Conservation (phyloP, 108 stramenopile genomes). For the Cylindrotheca fusiformis region DNA sequence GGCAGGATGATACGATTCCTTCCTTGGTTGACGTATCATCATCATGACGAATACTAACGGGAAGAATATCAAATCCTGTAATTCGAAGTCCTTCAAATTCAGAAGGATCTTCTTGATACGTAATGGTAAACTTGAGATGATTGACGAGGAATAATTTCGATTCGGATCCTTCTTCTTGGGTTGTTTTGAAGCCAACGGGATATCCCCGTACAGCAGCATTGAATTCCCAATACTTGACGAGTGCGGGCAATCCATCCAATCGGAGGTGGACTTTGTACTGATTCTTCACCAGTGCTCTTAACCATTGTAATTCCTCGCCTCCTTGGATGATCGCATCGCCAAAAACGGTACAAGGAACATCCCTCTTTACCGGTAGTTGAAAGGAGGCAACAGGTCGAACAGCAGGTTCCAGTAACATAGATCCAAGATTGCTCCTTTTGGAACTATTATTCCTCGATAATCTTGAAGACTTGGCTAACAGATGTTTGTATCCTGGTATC, state of each 20-base stretch:
- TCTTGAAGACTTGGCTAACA: conserved; percentile 23
- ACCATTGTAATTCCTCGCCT: conserved; percentile 59
- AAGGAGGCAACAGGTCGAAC: conserved; percentile 66
- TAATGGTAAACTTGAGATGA: conserved; percentile 88
- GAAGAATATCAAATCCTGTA: conserved; percentile 91
- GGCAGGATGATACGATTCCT: conserved; percentile 21
- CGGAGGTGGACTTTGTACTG: conserved; percentile 94
- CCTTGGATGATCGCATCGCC: conserved; percentile 53
- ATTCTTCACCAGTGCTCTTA: conserved; percentile 81
- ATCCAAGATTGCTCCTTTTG: conserved; percentile 64
- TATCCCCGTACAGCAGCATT: conserved; percentile 81
- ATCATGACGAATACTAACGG: conserved; percentile 85
- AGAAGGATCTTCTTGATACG: conserved; percentile 66
- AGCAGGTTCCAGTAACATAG: conserved; percentile 66
- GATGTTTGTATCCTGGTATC: conserved; percentile 86
- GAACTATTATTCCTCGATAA: conserved; percentile 11
- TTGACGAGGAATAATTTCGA: conserved; percentile 79
- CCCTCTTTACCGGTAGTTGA: conserved; percentile 38
- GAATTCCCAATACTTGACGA: conserved; percentile 69
- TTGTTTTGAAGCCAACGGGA: conserved; percentile 81
- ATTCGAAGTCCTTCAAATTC: conserved; percentile 80
- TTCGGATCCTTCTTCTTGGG: conserved; percentile 17
- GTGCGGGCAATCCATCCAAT: conserved; percentile 80
- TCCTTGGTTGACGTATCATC: background rate
- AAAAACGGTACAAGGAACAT: conserved; percentile 57